Evolutionary conservation across 345 rosid genomes (phyloP).

Genomic region (Angophora floribunda): DNA sequence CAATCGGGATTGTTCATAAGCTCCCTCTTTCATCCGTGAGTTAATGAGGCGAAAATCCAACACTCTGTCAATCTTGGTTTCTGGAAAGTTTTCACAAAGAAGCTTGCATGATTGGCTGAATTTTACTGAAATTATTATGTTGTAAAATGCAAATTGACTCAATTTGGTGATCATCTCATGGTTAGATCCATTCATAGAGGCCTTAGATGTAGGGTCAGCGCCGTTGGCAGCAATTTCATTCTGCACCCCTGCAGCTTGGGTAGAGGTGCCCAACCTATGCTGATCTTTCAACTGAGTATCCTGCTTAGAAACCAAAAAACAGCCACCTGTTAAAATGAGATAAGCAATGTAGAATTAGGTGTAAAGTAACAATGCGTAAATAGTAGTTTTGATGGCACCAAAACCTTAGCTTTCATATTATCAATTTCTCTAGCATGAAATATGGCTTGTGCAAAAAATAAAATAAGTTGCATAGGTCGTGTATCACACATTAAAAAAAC

Average conservation of each 20-base stretch:
- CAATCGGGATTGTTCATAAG: conserved; percentile 53
- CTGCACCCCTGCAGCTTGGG: conserved; percentile 5
- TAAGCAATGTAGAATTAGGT: neutral
- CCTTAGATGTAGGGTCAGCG: conserved; percentile 23
- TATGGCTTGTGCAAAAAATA: too few relatives aligned
- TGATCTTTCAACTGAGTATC: conserved; percentile 23
- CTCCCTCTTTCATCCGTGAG: conserved; percentile 71
- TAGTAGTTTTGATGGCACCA: neutral
- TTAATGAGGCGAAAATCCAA: conserved; percentile 42
- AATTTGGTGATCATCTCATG: conserved; percentile 28
- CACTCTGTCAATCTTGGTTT: conserved; percentile 41
- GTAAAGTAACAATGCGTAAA: neutral
- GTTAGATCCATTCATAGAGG: conserved; percentile 16
- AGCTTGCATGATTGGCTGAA: conserved; percentile 66
- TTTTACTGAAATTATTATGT: conserved; percentile 57
- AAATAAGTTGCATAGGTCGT: too few relatives aligned
- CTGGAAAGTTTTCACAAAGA: conserved; percentile 63
- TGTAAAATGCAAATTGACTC: conserved; percentile 58
- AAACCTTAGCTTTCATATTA: conserved; percentile 24
- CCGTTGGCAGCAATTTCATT: conserved; percentile 29
- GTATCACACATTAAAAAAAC: too few relatives aligned
- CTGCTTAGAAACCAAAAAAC: conserved; percentile 23
- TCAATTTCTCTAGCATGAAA: conserved; percentile 5
- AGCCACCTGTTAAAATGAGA: neutral
- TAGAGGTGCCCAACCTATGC: conserved; percentile 7